phyloP scores from a whole-genome alignment of 176 grass and related monocot genomes.

The Triticum timopheevii region DNA sequence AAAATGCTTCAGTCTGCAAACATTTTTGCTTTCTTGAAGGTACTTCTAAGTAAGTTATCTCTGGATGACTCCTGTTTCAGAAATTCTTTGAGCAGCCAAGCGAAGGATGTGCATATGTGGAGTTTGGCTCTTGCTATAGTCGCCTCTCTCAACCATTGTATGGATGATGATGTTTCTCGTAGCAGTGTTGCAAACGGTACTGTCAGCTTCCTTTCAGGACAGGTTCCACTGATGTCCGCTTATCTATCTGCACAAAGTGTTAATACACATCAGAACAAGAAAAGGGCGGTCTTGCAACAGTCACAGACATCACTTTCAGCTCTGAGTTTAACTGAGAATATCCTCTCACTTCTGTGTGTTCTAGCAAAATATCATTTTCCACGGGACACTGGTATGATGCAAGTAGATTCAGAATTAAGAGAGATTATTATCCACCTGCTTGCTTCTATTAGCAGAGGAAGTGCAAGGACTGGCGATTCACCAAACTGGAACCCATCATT shows the following conservation, averaged over 20 bases:
- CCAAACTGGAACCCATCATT: conserved; percentile 35
- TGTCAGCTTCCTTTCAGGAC: conserved; percentile 68
- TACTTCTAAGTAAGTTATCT: conserved; percentile 55
- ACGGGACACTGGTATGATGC: conserved; percentile 45
- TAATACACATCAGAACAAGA: conserved; percentile 54
- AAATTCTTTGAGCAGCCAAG: conserved; percentile 44
- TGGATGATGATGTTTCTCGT: conserved; percentile 59
- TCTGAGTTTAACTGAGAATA: conserved; percentile 70
- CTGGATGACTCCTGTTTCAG: conserved; percentile 40
- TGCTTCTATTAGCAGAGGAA: conserved; percentile 85
- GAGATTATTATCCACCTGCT: conserved; percentile 82
- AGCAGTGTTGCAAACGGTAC: conserved; percentile 50
- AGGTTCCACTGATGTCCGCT: conserved; percentile 60
- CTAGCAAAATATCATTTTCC: conserved; percentile 63
- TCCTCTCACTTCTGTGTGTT: conserved; percentile 71
- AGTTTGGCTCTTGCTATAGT: conserved; percentile 67
- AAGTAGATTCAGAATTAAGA: conserved; percentile 76
- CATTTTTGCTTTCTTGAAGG: conserved; percentile 74
- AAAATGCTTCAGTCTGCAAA: conserved; percentile 75
- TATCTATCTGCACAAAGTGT: conserved; percentile 74
- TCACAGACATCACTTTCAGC: conserved; percentile 61
- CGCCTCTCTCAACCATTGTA: conserved; percentile 64
- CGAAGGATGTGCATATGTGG: conserved; percentile 64
- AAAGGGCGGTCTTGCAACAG: conserved; percentile 49
- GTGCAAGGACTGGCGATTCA: conserved; percentile 37